Base-by-base conservation (phyloP, 306 rosid genomes). In the Dalbergia cultrata region DNA sequence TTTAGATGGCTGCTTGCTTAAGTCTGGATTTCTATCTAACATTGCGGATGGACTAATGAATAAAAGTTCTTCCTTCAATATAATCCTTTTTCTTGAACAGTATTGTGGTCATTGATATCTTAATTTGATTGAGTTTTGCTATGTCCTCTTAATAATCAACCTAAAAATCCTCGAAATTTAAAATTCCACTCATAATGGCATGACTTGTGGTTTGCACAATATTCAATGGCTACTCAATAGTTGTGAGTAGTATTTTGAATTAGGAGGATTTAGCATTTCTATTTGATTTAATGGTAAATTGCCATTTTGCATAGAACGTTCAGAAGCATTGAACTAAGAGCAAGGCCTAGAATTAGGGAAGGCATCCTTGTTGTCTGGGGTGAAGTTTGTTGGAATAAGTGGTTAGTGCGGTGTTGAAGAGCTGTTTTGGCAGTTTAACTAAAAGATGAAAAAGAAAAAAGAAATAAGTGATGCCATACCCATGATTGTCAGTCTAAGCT, bases 11-110 rank as follows among this genome's bases (percentile, higher is more conserved):
- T 26, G 66, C 37, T 12, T 64, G 31, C 68, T 33, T 31, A 31
- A 45, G 59, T 50, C 57, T 45, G 13, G 54, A 58, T 56, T 77
- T 70, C 47, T 43, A 33, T 26, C 31, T 26, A 26, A 72, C 14
- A 44, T 77, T 72, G 57, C 39, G 5, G 71, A 18, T 71, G 59
- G 69, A 83, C 65, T 35, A 34, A 35, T 39, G 33, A 31, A 14
- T 77, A 5, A 63, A 44, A 44, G 13, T 10, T 43, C 41, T 63
- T 18, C 9, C 72, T 21, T 62, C 26, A 13, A 26, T 50, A 67
- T 52, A 44, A 33, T 59, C 6, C 8, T 59, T 65, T 26, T 26
- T 26, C 19, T 19, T 65, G 43, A 63, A 53, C 43, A 37, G 18
- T 44, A 54, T 44, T 56, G 9, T 26, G 33, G 66, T 68, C 26